Evolutionary conservation across 352 stramenopile species (phyloP).

Genomic region (Discostella stelligera): DNA sequence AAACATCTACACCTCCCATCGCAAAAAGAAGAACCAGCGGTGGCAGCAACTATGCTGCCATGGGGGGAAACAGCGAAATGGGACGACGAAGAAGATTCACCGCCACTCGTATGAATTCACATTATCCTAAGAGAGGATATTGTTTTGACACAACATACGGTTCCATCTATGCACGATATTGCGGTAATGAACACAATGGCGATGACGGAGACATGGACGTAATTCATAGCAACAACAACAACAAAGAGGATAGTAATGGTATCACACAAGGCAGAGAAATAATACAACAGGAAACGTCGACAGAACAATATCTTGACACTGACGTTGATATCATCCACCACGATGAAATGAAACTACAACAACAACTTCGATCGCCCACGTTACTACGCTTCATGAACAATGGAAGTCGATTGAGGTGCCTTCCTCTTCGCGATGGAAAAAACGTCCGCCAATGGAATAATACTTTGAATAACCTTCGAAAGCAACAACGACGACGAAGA

Average conservation of each 20-base stretch:
- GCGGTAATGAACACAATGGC: background rate
- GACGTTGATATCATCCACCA: constrained; percentile 3
- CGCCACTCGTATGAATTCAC: background rate
- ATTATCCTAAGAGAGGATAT: background rate
- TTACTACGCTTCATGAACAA: constrained; percentile 13
- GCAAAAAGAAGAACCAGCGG: background rate
- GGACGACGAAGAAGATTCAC: background rate
- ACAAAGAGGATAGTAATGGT: background rate
- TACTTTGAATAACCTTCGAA: background rate
- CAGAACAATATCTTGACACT: background rate
- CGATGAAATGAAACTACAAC: background rate
- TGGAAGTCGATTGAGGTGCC: background rate
- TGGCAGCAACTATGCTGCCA: background rate
- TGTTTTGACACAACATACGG: constrained; percentile 1
- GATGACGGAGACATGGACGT: background rate
- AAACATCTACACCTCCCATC: background rate
- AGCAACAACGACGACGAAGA: background rate
- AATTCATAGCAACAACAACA: background rate
- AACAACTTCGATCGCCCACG: constrained; percentile 5
- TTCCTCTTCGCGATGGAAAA: constrained; percentile 3
- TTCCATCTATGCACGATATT: constrained; percentile 15
- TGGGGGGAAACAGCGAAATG: background rate
- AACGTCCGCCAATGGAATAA: background rate
- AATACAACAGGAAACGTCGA: background rate
- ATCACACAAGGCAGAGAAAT: background rate